These are phyloP conservation scores for Claviceps africana DNA, from an alignment of 2,329 filamentous ascomycete species.

Conservation along the genomic window DNA sequence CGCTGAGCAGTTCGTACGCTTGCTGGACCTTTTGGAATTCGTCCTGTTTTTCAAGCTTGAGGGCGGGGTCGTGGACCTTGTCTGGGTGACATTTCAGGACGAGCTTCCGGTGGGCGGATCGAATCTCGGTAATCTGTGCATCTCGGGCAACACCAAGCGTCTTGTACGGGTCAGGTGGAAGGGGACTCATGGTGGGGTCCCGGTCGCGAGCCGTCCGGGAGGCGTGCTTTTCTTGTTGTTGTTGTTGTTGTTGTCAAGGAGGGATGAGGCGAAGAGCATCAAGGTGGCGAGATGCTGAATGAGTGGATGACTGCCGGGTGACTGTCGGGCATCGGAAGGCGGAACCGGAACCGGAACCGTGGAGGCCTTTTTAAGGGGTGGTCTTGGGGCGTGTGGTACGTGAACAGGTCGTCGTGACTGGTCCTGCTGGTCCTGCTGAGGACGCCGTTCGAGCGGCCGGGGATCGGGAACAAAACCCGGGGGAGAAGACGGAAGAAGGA, in stretches of 20 bases:
- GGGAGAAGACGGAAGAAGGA: neutral
- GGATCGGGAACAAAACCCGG: neutral
- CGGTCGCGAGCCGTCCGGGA: too few relatives aligned
- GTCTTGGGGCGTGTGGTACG: neutral
- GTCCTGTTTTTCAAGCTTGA: slow-evolving; percentile 66
- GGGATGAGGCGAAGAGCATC: neutral
- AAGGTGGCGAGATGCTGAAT: neutral
- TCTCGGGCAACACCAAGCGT: slow-evolving; percentile 59
- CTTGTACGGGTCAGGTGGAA: slow-evolving; percentile 63
- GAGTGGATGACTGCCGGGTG: too few relatives aligned
- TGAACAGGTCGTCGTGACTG: neutral
- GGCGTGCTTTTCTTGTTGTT: too few relatives aligned
- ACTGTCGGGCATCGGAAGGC: neutral
- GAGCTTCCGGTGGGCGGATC: slow-evolving; percentile 69
- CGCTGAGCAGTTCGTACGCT: slow-evolving; percentile 79
- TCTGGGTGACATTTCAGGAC: slow-evolving; percentile 83
- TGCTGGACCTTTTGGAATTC: slow-evolving; percentile 88
- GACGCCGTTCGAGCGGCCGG: too few relatives aligned
- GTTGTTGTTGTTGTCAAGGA: too few relatives aligned
- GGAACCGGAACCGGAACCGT: too few relatives aligned
- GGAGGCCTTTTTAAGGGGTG: too few relatives aligned
- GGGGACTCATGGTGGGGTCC: slow-evolving; percentile 31
- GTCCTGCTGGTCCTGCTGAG: too few relatives aligned
- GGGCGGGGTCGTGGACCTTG: slow-evolving; percentile 65
- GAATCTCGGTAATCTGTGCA: slow-evolving; percentile 58